Percentiles rank a stretch among this genome's conserved stretches.
Evolutionary conservation across 768 basidiomycete genomes (phyloP).

Genomic region (Boletellus ananas): DNA sequence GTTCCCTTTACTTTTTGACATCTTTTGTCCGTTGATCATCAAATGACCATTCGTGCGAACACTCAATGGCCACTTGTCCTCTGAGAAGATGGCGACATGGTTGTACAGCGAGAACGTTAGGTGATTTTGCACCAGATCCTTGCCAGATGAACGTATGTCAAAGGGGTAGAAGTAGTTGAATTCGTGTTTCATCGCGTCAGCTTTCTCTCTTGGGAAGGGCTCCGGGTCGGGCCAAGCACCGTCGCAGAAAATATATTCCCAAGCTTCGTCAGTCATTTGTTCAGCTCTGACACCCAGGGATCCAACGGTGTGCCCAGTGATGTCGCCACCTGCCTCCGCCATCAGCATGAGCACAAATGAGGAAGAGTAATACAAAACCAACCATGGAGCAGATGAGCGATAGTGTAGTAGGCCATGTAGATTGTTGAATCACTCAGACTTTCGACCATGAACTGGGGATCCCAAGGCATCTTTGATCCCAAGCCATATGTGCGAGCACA

Average conservation of each 20-base stretch:
- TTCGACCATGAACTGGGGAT: slow-evolving; percentile 93
- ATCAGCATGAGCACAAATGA: slow-evolving; percentile 5
- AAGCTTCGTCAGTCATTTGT: slow-evolving; percentile 96
- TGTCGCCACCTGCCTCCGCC: slow-evolving; percentile 49
- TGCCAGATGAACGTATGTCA: slow-evolving; percentile 96
- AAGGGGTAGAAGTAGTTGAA: slow-evolving; percentile 98
- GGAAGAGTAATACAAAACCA: background rate
- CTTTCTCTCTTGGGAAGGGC: slow-evolving; percentile 70
- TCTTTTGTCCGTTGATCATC: slow-evolving; percentile 97
- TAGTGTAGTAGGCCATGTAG: slow-evolving; percentile 98
- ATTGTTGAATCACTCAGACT: slow-evolving; percentile 96
- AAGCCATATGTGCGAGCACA: slow-evolving; percentile 97
- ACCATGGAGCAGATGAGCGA: slow-evolving; percentile 90
- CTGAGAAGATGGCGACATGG: slow-evolving; percentile 88
- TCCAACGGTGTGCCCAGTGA: slow-evolving; percentile 78
- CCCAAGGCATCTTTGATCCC: slow-evolving; percentile 95
- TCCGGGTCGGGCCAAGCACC: slow-evolving; percentile 71
- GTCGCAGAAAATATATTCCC: slow-evolving; percentile 88
- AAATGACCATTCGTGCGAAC: slow-evolving; percentile 96
- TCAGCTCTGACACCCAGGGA: slow-evolving; percentile 81
- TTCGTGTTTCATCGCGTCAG: slow-evolving; percentile 81
- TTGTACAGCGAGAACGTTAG: slow-evolving; percentile 92
- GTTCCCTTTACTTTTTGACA: slow-evolving; percentile 97
- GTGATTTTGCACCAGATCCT: slow-evolving; percentile 95
- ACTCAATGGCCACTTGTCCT: slow-evolving; percentile 84